Evolutionary conservation across 305 asterid species (phyloP).

Genomic region (Lippia alba): DNA sequence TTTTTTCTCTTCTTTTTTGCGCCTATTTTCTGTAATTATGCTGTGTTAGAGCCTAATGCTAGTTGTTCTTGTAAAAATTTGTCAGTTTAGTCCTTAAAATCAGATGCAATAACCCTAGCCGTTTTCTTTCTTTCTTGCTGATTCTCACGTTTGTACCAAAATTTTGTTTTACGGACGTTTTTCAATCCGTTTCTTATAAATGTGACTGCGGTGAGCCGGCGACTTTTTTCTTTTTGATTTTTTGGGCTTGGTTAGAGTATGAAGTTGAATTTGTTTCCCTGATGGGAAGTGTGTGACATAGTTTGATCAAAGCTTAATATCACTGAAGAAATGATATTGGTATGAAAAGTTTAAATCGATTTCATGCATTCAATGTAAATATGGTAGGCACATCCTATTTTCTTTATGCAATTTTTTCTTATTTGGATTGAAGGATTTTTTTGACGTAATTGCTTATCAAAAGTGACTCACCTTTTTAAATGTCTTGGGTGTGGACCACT

Average conservation of each 20-base stretch:
- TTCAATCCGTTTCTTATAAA: neutral
- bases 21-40: neutral
- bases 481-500: neutral
- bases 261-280: neutral
- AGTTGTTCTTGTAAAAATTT: neutral
- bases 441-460: neutral
- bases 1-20: slow-evolving; percentile 5
- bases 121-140: neutral
- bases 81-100: slow-evolving; percentile 12
- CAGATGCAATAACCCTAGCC: slow-evolving; percentile 28
- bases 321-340: neutral
- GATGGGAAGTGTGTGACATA: slow-evolving; percentile 13
- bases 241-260: neutral
- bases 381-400: neutral
- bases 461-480: neutral
- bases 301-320: slow-evolving; percentile 8
- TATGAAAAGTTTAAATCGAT: neutral
- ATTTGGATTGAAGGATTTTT: neutral
- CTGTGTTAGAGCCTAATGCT: neutral
- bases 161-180: neutral
- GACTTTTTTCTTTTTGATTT: neutral
- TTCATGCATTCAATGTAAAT: neutral
- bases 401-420: neutral
- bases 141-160: neutral
- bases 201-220: neutral